These are phyloP conservation scores for Grosmannia clavigera DNA, from an alignment of 2,329 filamentous ascomycete species.

Conservation along the genomic window DNA sequence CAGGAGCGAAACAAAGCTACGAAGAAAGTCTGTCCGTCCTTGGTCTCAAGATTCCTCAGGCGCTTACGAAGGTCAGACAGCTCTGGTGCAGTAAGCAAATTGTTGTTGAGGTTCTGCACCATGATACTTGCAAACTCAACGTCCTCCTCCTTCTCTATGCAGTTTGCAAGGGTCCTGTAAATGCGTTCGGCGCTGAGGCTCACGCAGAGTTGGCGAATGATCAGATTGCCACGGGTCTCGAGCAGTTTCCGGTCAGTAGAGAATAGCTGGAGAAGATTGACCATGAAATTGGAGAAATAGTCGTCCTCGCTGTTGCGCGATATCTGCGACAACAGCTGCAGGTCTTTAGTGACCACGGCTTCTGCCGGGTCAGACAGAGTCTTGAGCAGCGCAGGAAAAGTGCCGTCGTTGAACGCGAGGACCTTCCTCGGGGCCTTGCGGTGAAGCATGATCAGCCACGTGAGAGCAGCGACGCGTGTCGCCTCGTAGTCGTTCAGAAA, in stretches of 20 bases:
- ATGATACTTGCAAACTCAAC: conserved; percentile 98
- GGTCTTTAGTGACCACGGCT: conserved; percentile 85
- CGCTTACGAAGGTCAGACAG: conserved; percentile 82
- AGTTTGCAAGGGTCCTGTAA: conserved; percentile 89
- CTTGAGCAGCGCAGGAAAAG: conserved; percentile 90
- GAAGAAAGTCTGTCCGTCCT: conserved; percentile 91
- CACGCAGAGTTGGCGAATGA: conserved; percentile 88
- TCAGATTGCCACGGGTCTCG: conserved; percentile 87
- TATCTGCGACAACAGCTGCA: conserved; percentile 90
- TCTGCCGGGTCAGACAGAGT: conserved; percentile 92
- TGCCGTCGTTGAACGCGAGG: conserved; percentile 90
- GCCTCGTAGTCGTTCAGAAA: conserved; percentile 96
- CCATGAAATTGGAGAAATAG: conserved; percentile 97
- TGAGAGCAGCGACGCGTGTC: conserved; percentile 82
- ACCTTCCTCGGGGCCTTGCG: conserved; percentile 88
- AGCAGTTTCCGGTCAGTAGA: conserved; percentile 84
- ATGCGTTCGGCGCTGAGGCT: conserved; percentile 90
- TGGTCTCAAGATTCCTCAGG: conserved; percentile 79
- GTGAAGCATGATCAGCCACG: conserved; percentile 97
- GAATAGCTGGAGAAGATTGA: conserved; percentile 87
- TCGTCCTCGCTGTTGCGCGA: conserved; percentile 93
- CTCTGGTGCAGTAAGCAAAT: conserved; percentile 93
- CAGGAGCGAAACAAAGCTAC: conserved; percentile 89
- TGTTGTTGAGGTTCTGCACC: conserved; percentile 99
- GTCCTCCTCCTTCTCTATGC: conserved; percentile 94